A percentile compares a stretch with the other conserved stretches of the same genome.
Conservation (phyloP, 2,329 filamentous ascomycete species). For the Leptographium lundbergii region DNA sequence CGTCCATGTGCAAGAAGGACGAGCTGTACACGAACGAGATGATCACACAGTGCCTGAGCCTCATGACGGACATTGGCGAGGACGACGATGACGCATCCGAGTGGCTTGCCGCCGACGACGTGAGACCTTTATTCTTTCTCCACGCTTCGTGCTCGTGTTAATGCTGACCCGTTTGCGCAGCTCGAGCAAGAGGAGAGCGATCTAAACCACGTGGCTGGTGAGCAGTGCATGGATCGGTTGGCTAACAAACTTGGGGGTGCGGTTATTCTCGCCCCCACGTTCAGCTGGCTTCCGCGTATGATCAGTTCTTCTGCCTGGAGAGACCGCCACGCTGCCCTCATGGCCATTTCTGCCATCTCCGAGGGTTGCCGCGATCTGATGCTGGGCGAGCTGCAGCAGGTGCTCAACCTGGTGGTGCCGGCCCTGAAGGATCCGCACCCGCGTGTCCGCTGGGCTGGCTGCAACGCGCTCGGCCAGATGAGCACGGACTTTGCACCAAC, state of each 20-base stretch:
- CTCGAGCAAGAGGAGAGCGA: constrained; percentile 94
- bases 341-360: constrained; percentile 98
- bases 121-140: constrained; percentile 28
- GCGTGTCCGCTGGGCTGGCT: constrained; percentile 91
- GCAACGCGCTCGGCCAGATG: constrained; percentile 98
- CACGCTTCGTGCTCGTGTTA: not conserved
- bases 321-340: constrained; percentile 89
- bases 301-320: constrained; percentile 91
- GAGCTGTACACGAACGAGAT: constrained; percentile 85
- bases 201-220: constrained; percentile 90
- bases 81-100: constrained; percentile 92
- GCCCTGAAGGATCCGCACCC: constrained; percentile 82
- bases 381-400: constrained; percentile 87
- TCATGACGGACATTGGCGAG: constrained; percentile 93
- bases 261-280: constrained; percentile 83
- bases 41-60: constrained; percentile 93
- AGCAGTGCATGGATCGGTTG: constrained; percentile 95
- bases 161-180: constrained; percentile 25
- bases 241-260: constrained; percentile 96
- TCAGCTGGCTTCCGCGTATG: constrained; percentile 95
- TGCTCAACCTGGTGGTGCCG: constrained; percentile 87
- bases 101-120: constrained; percentile 87
- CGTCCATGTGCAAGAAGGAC: constrained; percentile 91
- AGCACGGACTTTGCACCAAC: constrained; percentile 97
- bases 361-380: constrained; percentile 94